A percentile compares a stretch with the other conserved stretches of the same genome.
phyloP scores from a whole-genome alignment of 192 early-diverging fungal species.

The Umbelopsis sp. region DNA sequence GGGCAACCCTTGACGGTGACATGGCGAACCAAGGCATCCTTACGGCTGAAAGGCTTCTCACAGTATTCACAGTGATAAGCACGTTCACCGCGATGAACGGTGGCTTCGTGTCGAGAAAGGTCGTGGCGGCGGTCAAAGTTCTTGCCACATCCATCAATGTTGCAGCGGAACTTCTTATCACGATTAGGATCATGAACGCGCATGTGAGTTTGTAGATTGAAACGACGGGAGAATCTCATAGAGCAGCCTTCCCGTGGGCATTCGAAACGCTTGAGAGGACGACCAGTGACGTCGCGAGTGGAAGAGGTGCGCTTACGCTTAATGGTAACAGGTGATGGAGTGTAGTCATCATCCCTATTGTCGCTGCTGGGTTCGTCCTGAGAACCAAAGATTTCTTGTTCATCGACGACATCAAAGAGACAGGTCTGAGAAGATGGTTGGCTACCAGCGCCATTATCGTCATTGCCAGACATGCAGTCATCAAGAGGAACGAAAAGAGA shows the following conservation, averaged over 20 bases:
- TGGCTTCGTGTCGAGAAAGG: conserved; percentile 65
- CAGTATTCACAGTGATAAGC: conserved; percentile 58
- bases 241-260: not conserved
- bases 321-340: not conserved
- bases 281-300: conserved; percentile 1
- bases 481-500: conserved; percentile 12
- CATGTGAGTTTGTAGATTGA: conserved; percentile 80
- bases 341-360: not conserved
- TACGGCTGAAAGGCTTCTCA: conserved; percentile 62
- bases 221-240: conserved; percentile 49
- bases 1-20: conserved; percentile 18
- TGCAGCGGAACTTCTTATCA: conserved; percentile 62
- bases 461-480: conserved; percentile 7
- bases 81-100: conserved; percentile 66
- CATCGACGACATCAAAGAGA: conserved; percentile 9
- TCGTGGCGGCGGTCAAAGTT: conserved; percentile 80
- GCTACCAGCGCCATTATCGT: not conserved
- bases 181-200: conserved; percentile 67
- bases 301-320: conserved; percentile 5
- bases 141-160: conserved; percentile 52
- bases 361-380: not conserved
- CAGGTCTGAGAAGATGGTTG: not conserved
- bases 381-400: not conserved
- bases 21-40: conserved; percentile 69
- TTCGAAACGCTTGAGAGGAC: conserved; percentile 17